Conservation (phyloP, 139 green algal genomes). For the Prasinococcaceae sp. region DNA sequence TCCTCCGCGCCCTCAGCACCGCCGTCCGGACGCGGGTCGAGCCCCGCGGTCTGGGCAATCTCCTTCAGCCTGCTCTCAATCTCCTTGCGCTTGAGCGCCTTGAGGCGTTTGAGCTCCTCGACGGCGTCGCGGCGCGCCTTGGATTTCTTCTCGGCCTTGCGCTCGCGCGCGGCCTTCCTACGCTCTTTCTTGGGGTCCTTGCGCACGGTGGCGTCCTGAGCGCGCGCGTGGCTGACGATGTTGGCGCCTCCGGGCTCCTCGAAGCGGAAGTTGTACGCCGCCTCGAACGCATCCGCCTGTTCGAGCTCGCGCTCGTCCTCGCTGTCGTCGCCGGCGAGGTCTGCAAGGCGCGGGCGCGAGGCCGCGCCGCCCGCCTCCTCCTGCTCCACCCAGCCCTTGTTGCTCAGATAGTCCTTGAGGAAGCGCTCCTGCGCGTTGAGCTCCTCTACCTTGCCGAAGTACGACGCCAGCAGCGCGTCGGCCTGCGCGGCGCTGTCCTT, state of each 20-base stretch:
- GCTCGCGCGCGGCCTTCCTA: slow-evolving; percentile 31
- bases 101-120: slow-evolving; percentile 65
- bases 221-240: slow-evolving; percentile 59
- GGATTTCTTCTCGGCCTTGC: no score
- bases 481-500: slow-evolving; percentile 4
- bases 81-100: slow-evolving; percentile 79
- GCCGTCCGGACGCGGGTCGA: neutral
- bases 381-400: slow-evolving; percentile 1
- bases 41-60: slow-evolving; percentile 14
- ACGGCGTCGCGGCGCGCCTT: slow-evolving; percentile 13
- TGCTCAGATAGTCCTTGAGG: slow-evolving; percentile 68
- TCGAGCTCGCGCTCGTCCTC: slow-evolving; percentile 68
- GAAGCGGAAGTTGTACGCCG: slow-evolving; percentile 78
- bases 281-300: slow-evolving; percentile 67
- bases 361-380: neutral
- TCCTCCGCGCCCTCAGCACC: slow-evolving; percentile 8
- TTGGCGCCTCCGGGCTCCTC: slow-evolving; percentile 56
- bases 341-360: neutral
- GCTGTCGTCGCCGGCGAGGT: slow-evolving; percentile 31
- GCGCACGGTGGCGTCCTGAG: slow-evolving; percentile 45
- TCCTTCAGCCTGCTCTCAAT: slow-evolving; percentile 37
- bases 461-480: slow-evolving; percentile 48
- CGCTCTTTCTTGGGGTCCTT: slow-evolving; percentile 30
- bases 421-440: slow-evolving; percentile 53
- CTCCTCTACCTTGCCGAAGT: slow-evolving; percentile 53